Evolutionary conservation across 495 filamentous ascomycete genomes (phyloP), one percentile per base, ranked within the genome.

Genomic region (Xylona heveae): DNA sequence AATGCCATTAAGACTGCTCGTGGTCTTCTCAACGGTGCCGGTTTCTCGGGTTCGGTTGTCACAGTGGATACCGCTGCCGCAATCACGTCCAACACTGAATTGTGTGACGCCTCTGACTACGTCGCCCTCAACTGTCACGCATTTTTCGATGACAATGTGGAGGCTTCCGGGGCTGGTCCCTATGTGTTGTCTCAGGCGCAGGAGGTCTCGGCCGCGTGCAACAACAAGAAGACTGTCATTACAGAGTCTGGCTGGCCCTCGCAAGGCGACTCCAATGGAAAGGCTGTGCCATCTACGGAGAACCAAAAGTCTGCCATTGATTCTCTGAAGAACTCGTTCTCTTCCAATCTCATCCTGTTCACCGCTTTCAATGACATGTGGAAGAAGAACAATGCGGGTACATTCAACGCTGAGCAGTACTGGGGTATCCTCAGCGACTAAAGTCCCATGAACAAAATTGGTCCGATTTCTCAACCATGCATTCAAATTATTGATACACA

Each of bases 171-270:
- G 18, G 66, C 82, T 5, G 83, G 81, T 8, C 35, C 50, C 3
- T 91, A 77, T 42, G 62, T 78, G 3, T 38, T 49, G 4, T 46
- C 51, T 18, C 60, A 68, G 40, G 57, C 59, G 13, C 48, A 53
- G 13, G 55, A 55, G 18, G 62, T 91, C 24, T 52, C 53, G 10
- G 44, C 55, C 0, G 57, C 58, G n/a, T 62, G 58, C 29, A 52
- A 55, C 15, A 61, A 59, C 9, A 78, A 76, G 44, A 52, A 50
- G 3, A 58, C 61, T 7, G 42, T 74, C 15, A 66, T 77, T 28
- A 78, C 71, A 3, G 83, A 93, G 53, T 68, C 71, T 2, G 83
- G 83, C n/a, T 93, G 82, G 82, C 83, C 83, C 13, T 55, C 52
- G 38, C 42, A 60, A 28, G 82, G 83, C 3, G 36, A 56, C 3